phyloP scores from a whole-genome alignment of 1,284 basidiomycete species.

The Porphyrellus sp. region DNA sequence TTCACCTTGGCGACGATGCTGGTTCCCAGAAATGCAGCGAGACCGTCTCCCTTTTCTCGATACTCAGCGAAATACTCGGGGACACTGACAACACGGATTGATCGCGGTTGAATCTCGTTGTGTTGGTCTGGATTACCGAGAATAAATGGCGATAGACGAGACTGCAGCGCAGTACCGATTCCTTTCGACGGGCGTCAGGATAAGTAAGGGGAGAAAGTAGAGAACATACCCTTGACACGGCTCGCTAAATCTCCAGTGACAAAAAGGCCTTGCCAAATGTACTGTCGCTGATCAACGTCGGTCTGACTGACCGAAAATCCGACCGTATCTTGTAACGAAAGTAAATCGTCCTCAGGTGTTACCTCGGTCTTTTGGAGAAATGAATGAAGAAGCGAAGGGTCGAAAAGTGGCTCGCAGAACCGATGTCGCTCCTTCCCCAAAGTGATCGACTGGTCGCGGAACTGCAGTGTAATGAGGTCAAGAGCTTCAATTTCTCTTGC shows the following conservation, averaged over 20 bases:
- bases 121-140: conserved; percentile 60
- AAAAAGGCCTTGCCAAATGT: conserved; percentile 78
- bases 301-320: conserved; percentile 55
- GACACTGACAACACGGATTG: conserved; percentile 66
- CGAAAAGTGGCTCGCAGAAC: conserved; percentile 87
- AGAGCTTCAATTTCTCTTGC: conserved; percentile 78
- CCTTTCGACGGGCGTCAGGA: conserved; percentile 40
- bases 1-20: conserved; percentile 83
- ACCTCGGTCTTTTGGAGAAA: conserved; percentile 22
- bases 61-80: conserved; percentile 94
- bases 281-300: conserved; percentile 64
- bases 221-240: conserved; percentile 65
- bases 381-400: conserved; percentile 55
- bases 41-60: conserved; percentile 77
- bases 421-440: conserved; percentile 87
- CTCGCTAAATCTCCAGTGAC: conserved; percentile 81
- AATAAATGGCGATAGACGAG: conserved; percentile 67
- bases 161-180: conserved; percentile 69
- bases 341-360: conserved; percentile 29
- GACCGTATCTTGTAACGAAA: conserved; percentile 63
- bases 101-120: conserved; percentile 69
- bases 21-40: conserved; percentile 84
- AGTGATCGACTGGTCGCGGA: conserved; percentile 67
- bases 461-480: conserved; percentile 75
- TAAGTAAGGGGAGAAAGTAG: neutral